These are phyloP conservation scores for Globisporangium solare DNA, from an alignment of 352 stramenopile genomes.

Conservation along the genomic window DNA sequence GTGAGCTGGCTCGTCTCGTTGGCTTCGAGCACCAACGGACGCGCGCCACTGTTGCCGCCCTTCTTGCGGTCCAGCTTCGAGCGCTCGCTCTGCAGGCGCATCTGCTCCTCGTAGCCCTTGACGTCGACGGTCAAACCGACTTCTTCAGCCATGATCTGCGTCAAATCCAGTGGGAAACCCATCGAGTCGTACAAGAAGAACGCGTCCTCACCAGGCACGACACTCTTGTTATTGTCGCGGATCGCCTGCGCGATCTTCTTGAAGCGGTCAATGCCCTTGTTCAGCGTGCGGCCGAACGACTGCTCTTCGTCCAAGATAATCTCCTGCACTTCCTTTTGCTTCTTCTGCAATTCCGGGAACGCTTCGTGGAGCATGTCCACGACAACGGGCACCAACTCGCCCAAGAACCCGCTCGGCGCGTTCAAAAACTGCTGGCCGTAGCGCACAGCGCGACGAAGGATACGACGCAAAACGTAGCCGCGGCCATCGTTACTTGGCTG, in stretches of 20 bases:
- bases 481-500: slow-evolving; percentile 96
- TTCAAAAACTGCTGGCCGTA: slow-evolving; percentile 98
- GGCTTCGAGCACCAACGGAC: slow-evolving; percentile 91
- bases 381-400: slow-evolving; percentile 91
- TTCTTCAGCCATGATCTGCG: slow-evolving; percentile 96
- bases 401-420: slow-evolving; percentile 93
- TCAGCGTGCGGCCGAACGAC: slow-evolving; percentile 93
- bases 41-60: slow-evolving; percentile 57
- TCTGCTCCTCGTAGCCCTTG: slow-evolving; percentile 92
- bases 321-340: slow-evolving; percentile 89
- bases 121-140: slow-evolving; percentile 92
- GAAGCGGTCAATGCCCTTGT: slow-evolving; percentile 91
- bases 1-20: slow-evolving; percentile 92
- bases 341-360: slow-evolving; percentile 94
- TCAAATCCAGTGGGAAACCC: slow-evolving; percentile 99
- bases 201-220: slow-evolving; percentile 89
- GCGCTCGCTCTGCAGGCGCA: slow-evolving; percentile 87
- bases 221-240: slow-evolving; percentile 48
- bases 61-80: slow-evolving; percentile 89
- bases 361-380: slow-evolving; percentile 92
- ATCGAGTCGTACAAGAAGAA: slow-evolving; percentile 99
- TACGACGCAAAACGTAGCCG: slow-evolving; percentile 97
- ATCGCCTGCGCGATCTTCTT: slow-evolving; percentile 85
- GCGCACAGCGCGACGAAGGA: slow-evolving; percentile 95
- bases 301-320: slow-evolving; percentile 97